phyloP scores from a whole-genome alignment of 2,329 filamentous ascomycete species.

The Penicillium polonicum region DNA sequence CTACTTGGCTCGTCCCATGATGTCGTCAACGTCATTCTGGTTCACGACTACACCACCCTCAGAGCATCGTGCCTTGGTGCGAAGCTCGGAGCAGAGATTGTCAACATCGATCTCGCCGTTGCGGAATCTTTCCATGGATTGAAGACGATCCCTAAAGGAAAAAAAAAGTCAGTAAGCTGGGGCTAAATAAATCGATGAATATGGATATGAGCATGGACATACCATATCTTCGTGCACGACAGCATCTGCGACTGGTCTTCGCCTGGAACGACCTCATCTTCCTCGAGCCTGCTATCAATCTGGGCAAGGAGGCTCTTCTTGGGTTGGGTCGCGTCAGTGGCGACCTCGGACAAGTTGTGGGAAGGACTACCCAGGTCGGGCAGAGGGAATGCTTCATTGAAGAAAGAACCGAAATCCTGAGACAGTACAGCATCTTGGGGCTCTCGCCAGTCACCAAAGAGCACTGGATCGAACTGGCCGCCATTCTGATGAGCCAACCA shows the following conservation, averaged over 20 bases:
- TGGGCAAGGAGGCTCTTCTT: slow-evolving; percentile 74
- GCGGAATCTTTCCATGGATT: slow-evolving; percentile 82
- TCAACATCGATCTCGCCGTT: slow-evolving; percentile 93
- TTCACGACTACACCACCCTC: slow-evolving; percentile 84
- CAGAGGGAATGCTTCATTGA: slow-evolving; percentile 74
- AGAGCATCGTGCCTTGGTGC: slow-evolving; percentile 93
- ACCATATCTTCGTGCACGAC: slow-evolving; percentile 93
- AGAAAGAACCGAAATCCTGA: slow-evolving; percentile 69
- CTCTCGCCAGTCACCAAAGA: slow-evolving; percentile 92
- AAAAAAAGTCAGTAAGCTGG: slow-evolving; percentile 43
- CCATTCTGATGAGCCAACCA: slow-evolving; percentile 79
- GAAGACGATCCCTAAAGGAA: slow-evolving; percentile 75
- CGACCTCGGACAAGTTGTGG: slow-evolving; percentile 54
- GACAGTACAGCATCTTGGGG: slow-evolving; percentile 77
- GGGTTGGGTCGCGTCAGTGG: slow-evolving; percentile 30
- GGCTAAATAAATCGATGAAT: too few species aligned
- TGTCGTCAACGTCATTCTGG: slow-evolving; percentile 80
- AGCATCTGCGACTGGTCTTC: slow-evolving; percentile 65
- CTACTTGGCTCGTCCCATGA: slow-evolving; percentile 54
- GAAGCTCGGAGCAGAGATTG: slow-evolving; percentile 84
- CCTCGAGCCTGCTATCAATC: slow-evolving; percentile 67
- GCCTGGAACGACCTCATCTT: slow-evolving; percentile 66
- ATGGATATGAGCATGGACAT: slow-evolving; percentile 42
- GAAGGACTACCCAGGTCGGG: slow-evolving; percentile 77
- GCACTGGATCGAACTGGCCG: slow-evolving; percentile 82